phyloP scores from a whole-genome alignment of 164 flowering plant genomes.

The Buxus sempervirens region DNA sequence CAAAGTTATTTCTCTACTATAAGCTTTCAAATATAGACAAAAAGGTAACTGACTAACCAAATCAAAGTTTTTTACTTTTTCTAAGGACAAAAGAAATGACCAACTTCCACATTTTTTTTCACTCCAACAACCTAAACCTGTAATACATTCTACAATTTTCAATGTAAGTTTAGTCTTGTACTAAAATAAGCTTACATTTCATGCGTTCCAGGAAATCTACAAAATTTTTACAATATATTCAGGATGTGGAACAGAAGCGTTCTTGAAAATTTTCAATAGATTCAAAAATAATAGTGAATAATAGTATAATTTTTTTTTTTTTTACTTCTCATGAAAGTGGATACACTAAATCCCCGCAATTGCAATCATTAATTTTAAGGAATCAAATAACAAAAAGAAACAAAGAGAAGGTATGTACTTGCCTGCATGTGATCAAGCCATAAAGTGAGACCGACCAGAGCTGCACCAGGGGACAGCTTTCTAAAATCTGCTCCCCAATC shows the following conservation, averaged over 20 bases:
- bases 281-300: too few species aligned
- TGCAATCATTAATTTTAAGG: not conserved
- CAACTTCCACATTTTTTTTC: not conserved
- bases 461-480: conserved; percentile 94
- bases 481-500: conserved; percentile 99
- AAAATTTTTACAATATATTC: too few species aligned
- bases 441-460: conserved; percentile 88
- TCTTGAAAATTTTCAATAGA: not conserved
- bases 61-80: too few species aligned
- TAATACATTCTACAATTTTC: not conserved
- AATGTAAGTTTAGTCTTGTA: not conserved
- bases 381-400: not conserved
- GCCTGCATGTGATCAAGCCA: conserved; percentile 99
- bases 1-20: too few species aligned
- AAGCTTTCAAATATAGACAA: not conserved
- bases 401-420: conserved; percentile 18
- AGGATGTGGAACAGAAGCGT: not conserved
- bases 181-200: not conserved
- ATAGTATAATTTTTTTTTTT: too few species aligned
- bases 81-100: too few species aligned
- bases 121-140: not conserved
- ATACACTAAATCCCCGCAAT: too few species aligned
- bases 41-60: not conserved
- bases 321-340: not conserved
- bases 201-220: too few species aligned